phyloP scores from a whole-genome alignment of 495 filamentous ascomycete species.

The Penicillium canescens region DNA sequence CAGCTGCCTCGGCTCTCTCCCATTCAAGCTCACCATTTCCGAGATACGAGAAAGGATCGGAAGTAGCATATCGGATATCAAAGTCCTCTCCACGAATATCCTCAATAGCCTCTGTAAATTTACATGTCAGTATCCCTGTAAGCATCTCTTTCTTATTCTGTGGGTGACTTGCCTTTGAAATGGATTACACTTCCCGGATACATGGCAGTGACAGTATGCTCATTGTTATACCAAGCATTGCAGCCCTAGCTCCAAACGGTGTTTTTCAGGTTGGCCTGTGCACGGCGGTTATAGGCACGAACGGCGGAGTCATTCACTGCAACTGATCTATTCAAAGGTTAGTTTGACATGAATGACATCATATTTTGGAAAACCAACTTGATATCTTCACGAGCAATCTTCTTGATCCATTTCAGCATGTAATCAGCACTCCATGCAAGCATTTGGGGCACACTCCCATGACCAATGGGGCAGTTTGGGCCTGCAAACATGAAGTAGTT shows the following conservation, averaged over 20 bases:
- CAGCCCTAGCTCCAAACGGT: constrained; percentile 5
- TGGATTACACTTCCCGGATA: background rate
- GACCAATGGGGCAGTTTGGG: constrained; percentile 36
- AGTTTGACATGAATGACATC: too few relatives aligned
- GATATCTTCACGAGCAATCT: constrained; percentile 48
- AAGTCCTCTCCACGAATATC: constrained; percentile 51
- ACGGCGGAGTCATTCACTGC: background rate
- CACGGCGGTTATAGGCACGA: background rate
- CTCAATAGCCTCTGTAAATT: constrained; percentile 21
- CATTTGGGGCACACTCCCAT: constrained; percentile 44
- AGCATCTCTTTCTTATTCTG: too few relatives aligned
- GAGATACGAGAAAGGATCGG: constrained; percentile 50
- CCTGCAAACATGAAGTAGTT: constrained; percentile 40
- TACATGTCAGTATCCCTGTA: too few relatives aligned
- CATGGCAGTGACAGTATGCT: constrained; percentile 2
- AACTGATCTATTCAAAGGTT: constrained; percentile 13
- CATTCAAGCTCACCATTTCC: constrained; percentile 45
- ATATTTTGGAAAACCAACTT: constrained; percentile 37
- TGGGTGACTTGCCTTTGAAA: background rate
- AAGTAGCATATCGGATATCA: constrained; percentile 42
- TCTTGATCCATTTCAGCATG: constrained; percentile 53
- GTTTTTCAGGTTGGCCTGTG: background rate
- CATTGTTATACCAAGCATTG: constrained; percentile 6
- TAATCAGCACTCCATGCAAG: constrained; percentile 50
- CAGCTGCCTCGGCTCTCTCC: constrained; percentile 24